These are phyloP conservation scores for Candida ascalaphidarum DNA, from an alignment of 805 yeast species.

Conservation along the genomic window DNA sequence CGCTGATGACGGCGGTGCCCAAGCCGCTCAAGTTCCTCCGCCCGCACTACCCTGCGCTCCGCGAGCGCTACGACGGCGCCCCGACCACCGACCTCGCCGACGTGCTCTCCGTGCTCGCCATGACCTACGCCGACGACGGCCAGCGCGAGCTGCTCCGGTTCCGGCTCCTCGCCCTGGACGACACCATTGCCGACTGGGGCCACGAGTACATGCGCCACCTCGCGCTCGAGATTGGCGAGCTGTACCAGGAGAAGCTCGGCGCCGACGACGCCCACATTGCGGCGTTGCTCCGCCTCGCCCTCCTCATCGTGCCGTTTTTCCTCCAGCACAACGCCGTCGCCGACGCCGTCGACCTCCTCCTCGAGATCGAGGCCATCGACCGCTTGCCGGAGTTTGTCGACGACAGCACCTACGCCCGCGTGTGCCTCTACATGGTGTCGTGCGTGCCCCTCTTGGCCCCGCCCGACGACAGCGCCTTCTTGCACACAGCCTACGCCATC, in stretches of 20 bases:
- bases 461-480: slow-evolving; percentile 81
- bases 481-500: slow-evolving; percentile 82
- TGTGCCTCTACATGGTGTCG: slow-evolving; percentile 87
- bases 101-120: slow-evolving; percentile 84
- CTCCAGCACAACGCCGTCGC: slow-evolving; percentile 95
- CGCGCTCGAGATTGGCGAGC: slow-evolving; percentile 91
- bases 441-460: slow-evolving; percentile 96
- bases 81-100: slow-evolving; percentile 67
- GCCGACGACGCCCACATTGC: slow-evolving; percentile 22
- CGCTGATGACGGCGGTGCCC: slow-evolving; percentile 99
- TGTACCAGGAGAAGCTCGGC: slow-evolving; percentile 47
- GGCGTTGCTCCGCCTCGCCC: slow-evolving; percentile 54
- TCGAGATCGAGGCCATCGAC: slow-evolving; percentile 85
- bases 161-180: slow-evolving; percentile 54
- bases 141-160: slow-evolving; percentile 73
- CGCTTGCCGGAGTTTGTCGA: slow-evolving; percentile 79
- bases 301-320: slow-evolving; percentile 81
- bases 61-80: slow-evolving; percentile 46
- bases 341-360: slow-evolving; percentile 89
- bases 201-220: slow-evolving; percentile 96
- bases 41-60: slow-evolving; percentile 72
- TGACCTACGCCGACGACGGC: slow-evolving; percentile 84
- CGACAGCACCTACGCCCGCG: slow-evolving; percentile 74
- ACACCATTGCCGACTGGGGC: slow-evolving; percentile 82
- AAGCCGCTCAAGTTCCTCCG: slow-evolving; percentile 93